A percentile compares a stretch with the other conserved stretches of the same genome.
phyloP scores from a whole-genome alignment of 179 eudicot species.

The Gypsophila paniculata region DNA sequence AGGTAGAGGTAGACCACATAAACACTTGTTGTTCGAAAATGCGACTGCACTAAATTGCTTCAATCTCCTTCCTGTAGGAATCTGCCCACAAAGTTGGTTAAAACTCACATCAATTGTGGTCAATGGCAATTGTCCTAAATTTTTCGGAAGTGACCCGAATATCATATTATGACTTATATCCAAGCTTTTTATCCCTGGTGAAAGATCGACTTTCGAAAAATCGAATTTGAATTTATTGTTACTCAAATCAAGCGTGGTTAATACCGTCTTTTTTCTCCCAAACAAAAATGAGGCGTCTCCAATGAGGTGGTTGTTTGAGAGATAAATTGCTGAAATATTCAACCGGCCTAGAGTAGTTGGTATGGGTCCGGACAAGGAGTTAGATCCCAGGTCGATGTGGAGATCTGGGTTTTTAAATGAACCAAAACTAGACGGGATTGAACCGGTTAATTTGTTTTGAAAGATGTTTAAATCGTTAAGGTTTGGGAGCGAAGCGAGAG shows the following conservation, averaged over 20 bases:
- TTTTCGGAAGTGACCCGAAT: constrained; percentile 20
- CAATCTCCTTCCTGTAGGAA: constrained; percentile 17
- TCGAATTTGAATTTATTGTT: constrained; percentile 9
- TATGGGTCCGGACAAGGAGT: constrained; percentile 5
- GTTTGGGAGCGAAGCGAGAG: constrained; percentile 21
- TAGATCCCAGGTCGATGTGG: neutral
- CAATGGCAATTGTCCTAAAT: constrained; percentile 16
- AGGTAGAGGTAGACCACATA: constrained; percentile 27
- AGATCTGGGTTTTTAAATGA: constrained; percentile 11
- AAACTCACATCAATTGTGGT: constrained; percentile 11
- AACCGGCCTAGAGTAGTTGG: constrained; percentile 7
- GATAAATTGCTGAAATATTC: neutral
- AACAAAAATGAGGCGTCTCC: constrained; percentile 18
- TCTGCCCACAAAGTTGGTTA: constrained; percentile 19
- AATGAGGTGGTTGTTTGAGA: neutral
- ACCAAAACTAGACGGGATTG: constrained; percentile 18
- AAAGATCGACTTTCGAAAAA: constrained; percentile 4
- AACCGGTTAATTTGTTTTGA: constrained; percentile 33
- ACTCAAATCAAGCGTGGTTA: neutral
- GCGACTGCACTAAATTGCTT: constrained; percentile 13
- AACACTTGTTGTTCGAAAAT: constrained; percentile 26
- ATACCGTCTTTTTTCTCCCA: constrained; percentile 6
- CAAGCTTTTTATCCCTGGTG: constrained; percentile 6
- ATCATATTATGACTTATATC: constrained; percentile 17
- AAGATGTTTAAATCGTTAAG: constrained; percentile 22